Evolutionary conservation across 169 alveolate genomes (phyloP).

Genomic region (Miamiensis avidus): DNA sequence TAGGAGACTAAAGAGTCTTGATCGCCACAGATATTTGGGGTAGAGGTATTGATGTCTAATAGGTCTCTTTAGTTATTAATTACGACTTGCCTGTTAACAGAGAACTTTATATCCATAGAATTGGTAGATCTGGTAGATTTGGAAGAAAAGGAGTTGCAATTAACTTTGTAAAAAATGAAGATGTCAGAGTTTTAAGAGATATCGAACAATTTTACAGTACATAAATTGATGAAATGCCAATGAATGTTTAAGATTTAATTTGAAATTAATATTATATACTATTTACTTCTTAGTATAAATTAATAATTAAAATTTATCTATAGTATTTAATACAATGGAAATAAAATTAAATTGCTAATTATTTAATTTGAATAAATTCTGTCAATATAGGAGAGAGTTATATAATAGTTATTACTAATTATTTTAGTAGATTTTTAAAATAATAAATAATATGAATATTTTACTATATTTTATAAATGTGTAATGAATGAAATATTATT

Average conservation of each 20-base stretch:
- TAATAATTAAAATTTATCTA: too few relatives aligned
- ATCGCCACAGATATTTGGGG: slow-evolving; percentile 99
- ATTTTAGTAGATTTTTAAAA: too few relatives aligned
- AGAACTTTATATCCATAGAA: slow-evolving; percentile 98
- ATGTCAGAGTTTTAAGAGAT: slow-evolving; percentile 94
- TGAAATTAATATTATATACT: too few relatives aligned
- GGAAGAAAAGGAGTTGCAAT: slow-evolving; percentile 99
- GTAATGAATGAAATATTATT: too few relatives aligned
- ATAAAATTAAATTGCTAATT: too few relatives aligned
- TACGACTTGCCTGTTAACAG: slow-evolving; percentile 98
- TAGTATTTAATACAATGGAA: too few relatives aligned
- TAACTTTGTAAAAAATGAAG: slow-evolving; percentile 97
- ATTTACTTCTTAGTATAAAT: too few relatives aligned
- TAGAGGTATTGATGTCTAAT: slow-evolving; percentile 99
- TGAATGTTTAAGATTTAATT: slow-evolving; percentile 92
- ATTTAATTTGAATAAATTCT: too few relatives aligned
- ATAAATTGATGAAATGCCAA: slow-evolving; percentile 99
- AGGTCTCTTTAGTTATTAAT: slow-evolving; percentile 97
- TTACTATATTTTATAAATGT: too few relatives aligned
- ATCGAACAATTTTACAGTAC: slow-evolving; percentile 98
- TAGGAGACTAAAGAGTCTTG: slow-evolving; percentile 88
- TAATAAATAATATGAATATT: too few relatives aligned
- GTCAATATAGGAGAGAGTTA: too few relatives aligned
- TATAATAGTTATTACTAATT: too few relatives aligned
- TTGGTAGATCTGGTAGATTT: slow-evolving; percentile 99